Evolutionary conservation across 805 yeast species (phyloP).

Genomic region (Zygosaccharomyces rouxii): DNA sequence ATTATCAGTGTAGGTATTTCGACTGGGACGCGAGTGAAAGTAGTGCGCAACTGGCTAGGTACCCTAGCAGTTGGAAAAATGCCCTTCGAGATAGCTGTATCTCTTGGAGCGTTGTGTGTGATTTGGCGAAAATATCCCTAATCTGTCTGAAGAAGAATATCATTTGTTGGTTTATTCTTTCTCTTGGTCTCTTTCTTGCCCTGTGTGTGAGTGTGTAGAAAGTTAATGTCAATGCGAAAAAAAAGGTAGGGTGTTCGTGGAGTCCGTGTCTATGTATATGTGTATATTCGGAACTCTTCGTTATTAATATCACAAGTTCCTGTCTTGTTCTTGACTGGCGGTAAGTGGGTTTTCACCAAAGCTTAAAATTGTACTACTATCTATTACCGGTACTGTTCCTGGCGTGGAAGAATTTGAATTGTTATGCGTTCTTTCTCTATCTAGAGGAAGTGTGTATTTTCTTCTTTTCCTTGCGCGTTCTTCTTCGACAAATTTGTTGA

Average conservation of each 20-base stretch:
- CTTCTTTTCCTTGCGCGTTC: constrained; percentile 19
- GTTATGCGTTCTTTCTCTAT: not conserved
- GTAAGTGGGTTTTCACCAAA: constrained; percentile 32
- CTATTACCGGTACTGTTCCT: constrained; percentile 12
- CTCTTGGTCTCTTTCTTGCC: not conserved
- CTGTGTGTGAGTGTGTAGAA: not conserved
- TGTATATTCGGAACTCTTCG: not conserved
- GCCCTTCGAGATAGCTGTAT: constrained; percentile 32
- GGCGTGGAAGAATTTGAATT: constrained; percentile 6
- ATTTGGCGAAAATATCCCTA: constrained; percentile 32
- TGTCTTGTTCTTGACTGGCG: constrained; percentile 23
- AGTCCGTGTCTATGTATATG: too few species aligned
- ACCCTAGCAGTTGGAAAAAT: constrained; percentile 35
- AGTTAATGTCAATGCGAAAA: too few species aligned
- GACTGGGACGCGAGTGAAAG: constrained; percentile 33
- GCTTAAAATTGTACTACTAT: constrained; percentile 20
- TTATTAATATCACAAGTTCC: not conserved
- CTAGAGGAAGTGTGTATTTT: constrained; percentile 13
- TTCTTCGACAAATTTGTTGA: constrained; percentile 26
- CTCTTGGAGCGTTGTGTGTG: constrained; percentile 30
- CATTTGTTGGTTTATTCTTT: constrained; percentile 12
- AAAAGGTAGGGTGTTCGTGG: too few species aligned
- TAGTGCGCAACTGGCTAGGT: constrained; percentile 33
- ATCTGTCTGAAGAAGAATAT: constrained; percentile 31
- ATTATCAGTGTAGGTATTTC: constrained; percentile 9